Evolutionary conservation across 208 protist species (phyloP), one percentile per base, ranked within the genome.

Genomic region (Acanthamoeba culbertsoni): DNA sequence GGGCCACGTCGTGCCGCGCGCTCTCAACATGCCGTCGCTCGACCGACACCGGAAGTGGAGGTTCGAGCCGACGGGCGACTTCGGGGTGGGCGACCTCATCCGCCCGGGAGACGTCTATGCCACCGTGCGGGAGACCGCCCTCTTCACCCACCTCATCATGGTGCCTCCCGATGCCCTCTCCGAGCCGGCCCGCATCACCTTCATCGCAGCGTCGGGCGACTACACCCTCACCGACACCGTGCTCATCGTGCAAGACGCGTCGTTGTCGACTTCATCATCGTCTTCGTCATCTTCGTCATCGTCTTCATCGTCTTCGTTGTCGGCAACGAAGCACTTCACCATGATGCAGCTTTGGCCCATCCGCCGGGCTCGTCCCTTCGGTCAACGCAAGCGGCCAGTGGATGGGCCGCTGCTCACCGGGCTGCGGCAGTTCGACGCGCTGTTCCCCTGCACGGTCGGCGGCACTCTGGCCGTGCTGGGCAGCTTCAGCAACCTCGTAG

Each of bases 1-100:
- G 98, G 98, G 86, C 94, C 98, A 62, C 98, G 98, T 99, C 97
- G 99, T 99, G 95, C 99, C 99, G 42, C 98, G 99, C 93, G 99
- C 99, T 95, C 97, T 99, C 86, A 97, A 99, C 93, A 98, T 99
- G 40, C 96, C 97, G 77, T 91, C 99, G 2, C 98, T 99, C 28
- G 98, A 99, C 95, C 93, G 97, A n/a, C 94, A 97, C 28, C 98
- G 97, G 79, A 88, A 96, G 95, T 99, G 99, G 99, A 94, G 98
- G 59, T 99, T 99, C 96, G 97, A 96, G 45, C 99, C 99, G 14
- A 79, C 68, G 0, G 40, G 42, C 20, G 68, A 48, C 35, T 48
- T 79, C 46, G 0, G 95, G 37, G 95, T 96, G 48, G 95, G 95
- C 46, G 95, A 96, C 59, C n/a, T 71, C 20, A 91, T 96, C 45